Conservation (phyloP, 1,284 basidiomycete genomes). For the Papiliotrema laurentii region DNA sequence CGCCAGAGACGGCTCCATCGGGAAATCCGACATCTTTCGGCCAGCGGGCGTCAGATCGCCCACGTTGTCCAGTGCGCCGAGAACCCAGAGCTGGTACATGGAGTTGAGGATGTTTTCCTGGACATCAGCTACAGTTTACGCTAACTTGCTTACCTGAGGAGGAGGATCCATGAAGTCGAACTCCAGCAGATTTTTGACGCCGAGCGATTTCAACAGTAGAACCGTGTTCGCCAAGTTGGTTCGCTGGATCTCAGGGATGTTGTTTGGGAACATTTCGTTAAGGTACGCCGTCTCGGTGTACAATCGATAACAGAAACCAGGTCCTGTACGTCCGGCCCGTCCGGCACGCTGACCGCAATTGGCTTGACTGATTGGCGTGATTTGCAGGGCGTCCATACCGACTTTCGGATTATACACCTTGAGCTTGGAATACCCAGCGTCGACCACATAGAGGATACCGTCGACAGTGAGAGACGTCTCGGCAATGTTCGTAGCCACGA, state of each 20-base stretch:
- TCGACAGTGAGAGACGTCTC: conserved; percentile 98
- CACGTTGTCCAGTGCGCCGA: conserved; percentile 93
- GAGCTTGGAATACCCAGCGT: conserved; percentile 93
- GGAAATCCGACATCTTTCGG: conserved; percentile 97
- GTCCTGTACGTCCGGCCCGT: conserved; percentile 92
- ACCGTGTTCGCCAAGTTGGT: conserved; percentile 98
- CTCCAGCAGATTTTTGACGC: conserved; percentile 89
- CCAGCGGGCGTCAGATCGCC: conserved; percentile 92
- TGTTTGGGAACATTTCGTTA: conserved; percentile 94
- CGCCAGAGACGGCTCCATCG: conserved; percentile 94
- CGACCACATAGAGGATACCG: conserved; percentile 95
- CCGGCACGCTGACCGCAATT: conserved; percentile 95
- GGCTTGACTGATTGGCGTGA: conserved; percentile 97
- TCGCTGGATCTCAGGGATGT: conserved; percentile 96
- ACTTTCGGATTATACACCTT: conserved; percentile 99
- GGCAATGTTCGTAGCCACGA: conserved; percentile 98
- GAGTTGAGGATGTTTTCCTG: conserved; percentile 92
- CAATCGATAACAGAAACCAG: conserved; percentile 91
- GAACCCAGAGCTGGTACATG: conserved; percentile 99
- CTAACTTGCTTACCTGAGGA: conserved; percentile 46
- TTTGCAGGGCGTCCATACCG: conserved; percentile 98
- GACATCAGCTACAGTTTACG: neutral
- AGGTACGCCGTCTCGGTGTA: conserved; percentile 95
- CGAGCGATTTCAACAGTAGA: conserved; percentile 86
- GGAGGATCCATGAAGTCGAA: conserved; percentile 99